Base-by-base conservation (phyloP, 495 filamentous ascomycete genomes). In the Acidiella bohemica region DNA sequence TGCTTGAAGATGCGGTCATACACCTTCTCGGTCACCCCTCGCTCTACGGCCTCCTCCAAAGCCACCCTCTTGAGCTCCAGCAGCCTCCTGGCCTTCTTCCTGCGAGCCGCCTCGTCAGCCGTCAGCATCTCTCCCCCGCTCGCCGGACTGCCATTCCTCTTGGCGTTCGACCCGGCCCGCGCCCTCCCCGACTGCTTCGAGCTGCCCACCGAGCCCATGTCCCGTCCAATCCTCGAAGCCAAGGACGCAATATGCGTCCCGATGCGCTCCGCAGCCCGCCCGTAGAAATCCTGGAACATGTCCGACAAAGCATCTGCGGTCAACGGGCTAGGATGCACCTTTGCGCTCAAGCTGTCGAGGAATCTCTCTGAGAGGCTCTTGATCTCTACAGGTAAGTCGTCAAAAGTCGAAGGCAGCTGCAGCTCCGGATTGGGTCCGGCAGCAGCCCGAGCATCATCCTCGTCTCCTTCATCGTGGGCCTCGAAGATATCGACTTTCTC, bases 221-320 rank as follows among this genome's bases (percentile, higher is more conserved):
- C 75, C 13, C 82, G 75, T 20, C 70, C 76, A 52, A 87, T 77
- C 3, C 75, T 71, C 19, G 80, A 80, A 10, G 81, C 80, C 12
- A 95, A 65, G 7, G 77, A 71, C 18, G 81, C 80, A 36, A 96
- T 84, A 59, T 99, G 87, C 0, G 84, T 93, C 13, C 73, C 68
- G 29, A 96, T 88, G 55, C 90, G 81, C 6, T 77, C 70, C 26
- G 84, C 77, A 11, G 92, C 84, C 31, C 76, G 76, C 23, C 67
- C 64, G 58, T 99, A 99, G 54, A 96, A 99, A 25, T 92, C 84
- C 60, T 99, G 92, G 57, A 94, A 96, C 16, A 92, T 63, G n/a
- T 66, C 67, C 4, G 87, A 80, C 17, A 96, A 75, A 47, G 73
- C 81, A 16, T 93, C 82, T 50, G 88, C 80, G 29, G 78, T 78